These are phyloP conservation scores for Fusarium tjaetaba DNA, from an alignment of 2,329 filamentous ascomycete species.

Conservation along the genomic window DNA sequence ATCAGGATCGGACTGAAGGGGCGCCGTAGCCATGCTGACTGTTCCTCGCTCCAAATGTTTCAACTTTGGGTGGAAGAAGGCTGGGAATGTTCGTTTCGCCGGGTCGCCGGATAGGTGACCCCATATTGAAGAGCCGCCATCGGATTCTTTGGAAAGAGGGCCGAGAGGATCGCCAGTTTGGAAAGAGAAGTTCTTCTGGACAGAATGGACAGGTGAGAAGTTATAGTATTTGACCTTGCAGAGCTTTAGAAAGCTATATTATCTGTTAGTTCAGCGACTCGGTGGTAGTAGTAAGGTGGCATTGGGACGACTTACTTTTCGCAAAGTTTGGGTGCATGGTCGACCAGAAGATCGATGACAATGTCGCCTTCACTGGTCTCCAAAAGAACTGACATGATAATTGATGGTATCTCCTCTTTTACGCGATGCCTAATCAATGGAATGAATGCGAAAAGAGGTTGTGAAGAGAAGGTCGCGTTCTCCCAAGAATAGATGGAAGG, in stretches of 20 bases:
- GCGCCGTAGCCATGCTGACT: constrained; percentile 96
- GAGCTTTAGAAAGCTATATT: constrained; percentile 88
- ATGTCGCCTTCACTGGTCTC: constrained; percentile 95
- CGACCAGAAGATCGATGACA: constrained; percentile 90
- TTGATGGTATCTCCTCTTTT: not conserved
- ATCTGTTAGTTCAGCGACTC: constrained; percentile 52
- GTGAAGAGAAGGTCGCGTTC: not conserved
- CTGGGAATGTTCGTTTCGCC: constrained; percentile 79
- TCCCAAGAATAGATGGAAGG: constrained; percentile 2
- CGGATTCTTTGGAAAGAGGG: constrained; percentile 82
- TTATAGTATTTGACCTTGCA: constrained; percentile 99
- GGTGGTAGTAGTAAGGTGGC: constrained; percentile 6
- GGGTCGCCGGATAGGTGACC: constrained; percentile 75
- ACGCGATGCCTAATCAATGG: not conserved
- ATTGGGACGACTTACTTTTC: constrained; percentile 82
- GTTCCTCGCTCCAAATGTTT: constrained; percentile 91
- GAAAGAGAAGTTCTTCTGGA: constrained; percentile 96
- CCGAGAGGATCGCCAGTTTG: constrained; percentile 96
- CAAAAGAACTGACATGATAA: constrained; percentile 85
- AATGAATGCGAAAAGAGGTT: not conserved
- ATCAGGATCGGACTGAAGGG: constrained; percentile 79
- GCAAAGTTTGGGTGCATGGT: constrained; percentile 90
- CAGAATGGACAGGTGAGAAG: constrained; percentile 89
- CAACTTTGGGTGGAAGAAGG: constrained; percentile 86
- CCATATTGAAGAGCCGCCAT: constrained; percentile 96